Conservation (phyloP, 2,329 filamentous ascomycete species). For the Curvularia sp. region DNA sequence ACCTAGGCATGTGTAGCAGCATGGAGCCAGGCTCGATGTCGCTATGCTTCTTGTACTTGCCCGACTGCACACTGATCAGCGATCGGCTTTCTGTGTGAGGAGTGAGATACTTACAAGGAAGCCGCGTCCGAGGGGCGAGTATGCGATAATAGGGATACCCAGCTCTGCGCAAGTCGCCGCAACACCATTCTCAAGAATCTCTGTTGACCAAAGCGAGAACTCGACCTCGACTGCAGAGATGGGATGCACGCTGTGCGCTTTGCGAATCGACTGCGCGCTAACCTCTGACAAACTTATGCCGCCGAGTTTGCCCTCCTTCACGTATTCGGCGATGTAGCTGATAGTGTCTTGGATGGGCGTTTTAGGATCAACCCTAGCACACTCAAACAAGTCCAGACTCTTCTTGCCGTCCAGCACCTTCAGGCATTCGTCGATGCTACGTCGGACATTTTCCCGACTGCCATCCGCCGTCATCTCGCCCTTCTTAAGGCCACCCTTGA, state of each 20-base stretch:
- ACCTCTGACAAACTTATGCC: constrained; percentile 58
- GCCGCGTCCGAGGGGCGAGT: constrained; percentile 73
- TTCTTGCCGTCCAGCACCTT: constrained; percentile 57
- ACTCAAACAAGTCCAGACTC: constrained; percentile 59
- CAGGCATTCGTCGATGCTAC: constrained; percentile 58
- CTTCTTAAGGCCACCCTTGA: constrained; percentile 57
- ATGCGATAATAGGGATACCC: constrained; percentile 71
- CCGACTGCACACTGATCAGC: constrained; percentile 46
- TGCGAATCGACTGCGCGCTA: constrained; percentile 55
- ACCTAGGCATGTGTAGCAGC: constrained; percentile 62
- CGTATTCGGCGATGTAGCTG: constrained; percentile 50
- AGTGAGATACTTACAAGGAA: constrained; percentile 52
- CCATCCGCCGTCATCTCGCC: constrained; percentile 51
- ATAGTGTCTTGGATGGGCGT: constrained; percentile 57
- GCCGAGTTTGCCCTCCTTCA: constrained; percentile 54
- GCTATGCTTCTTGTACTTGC: constrained; percentile 55
- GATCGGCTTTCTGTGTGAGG: neutral
- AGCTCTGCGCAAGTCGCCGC: constrained; percentile 66
- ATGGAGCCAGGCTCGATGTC: constrained; percentile 68
- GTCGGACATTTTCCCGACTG: constrained; percentile 50
- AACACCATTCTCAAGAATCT: constrained; percentile 66
- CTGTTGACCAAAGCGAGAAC: constrained; percentile 64
- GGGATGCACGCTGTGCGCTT: constrained; percentile 61
- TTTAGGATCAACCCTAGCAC: constrained; percentile 54
- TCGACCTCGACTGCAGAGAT: constrained; percentile 68